Evolutionary conservation across 1,284 basidiomycete genomes (phyloP).

Genomic region (Tilletia setariae): DNA sequence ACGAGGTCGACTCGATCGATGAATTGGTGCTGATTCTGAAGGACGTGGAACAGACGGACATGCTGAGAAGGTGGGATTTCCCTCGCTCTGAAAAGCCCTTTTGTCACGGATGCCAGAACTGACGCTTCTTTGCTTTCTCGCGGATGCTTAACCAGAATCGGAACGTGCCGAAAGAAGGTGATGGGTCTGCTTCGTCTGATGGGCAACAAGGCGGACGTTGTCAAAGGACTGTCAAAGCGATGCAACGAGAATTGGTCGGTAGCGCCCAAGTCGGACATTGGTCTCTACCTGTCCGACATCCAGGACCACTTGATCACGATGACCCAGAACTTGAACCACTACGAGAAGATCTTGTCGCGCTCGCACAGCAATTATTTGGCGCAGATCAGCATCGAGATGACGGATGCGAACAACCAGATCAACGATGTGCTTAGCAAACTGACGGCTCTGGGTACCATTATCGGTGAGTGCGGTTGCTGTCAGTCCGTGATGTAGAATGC

Average conservation of each 20-base stretch:
- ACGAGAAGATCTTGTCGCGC: slow-evolving; percentile 96
- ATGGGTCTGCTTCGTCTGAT: slow-evolving; percentile 92
- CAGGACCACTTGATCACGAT: slow-evolving; percentile 98
- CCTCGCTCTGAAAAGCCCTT: not conserved
- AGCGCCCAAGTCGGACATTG: slow-evolving; percentile 95
- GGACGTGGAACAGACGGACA: slow-evolving; percentile 74
- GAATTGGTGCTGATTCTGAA: slow-evolving; percentile 95
- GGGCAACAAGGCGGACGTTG: slow-evolving; percentile 99
- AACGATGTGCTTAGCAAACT: slow-evolving; percentile 99
- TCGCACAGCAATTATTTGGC: slow-evolving; percentile 86
- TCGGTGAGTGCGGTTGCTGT: slow-evolving; percentile 53
- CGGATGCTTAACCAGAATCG: slow-evolving; percentile 81
- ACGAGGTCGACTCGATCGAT: slow-evolving; percentile 98
- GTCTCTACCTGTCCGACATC: slow-evolving; percentile 82
- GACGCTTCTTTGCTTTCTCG: not conserved
- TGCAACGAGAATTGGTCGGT: slow-evolving; percentile 98
- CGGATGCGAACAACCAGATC: slow-evolving; percentile 97
- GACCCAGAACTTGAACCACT: slow-evolving; percentile 98
- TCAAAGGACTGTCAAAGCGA: slow-evolving; percentile 95
- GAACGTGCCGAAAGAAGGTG: slow-evolving; percentile 97
- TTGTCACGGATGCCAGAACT: not conserved
- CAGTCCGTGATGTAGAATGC: not conserved
- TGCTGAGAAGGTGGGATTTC: slow-evolving; percentile 60
- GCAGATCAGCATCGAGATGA: slow-evolving; percentile 58
- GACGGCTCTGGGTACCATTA: slow-evolving; percentile 93